Evolutionary conservation across 441 rosid genomes (phyloP).

Genomic region (Eruca vesicaria): DNA sequence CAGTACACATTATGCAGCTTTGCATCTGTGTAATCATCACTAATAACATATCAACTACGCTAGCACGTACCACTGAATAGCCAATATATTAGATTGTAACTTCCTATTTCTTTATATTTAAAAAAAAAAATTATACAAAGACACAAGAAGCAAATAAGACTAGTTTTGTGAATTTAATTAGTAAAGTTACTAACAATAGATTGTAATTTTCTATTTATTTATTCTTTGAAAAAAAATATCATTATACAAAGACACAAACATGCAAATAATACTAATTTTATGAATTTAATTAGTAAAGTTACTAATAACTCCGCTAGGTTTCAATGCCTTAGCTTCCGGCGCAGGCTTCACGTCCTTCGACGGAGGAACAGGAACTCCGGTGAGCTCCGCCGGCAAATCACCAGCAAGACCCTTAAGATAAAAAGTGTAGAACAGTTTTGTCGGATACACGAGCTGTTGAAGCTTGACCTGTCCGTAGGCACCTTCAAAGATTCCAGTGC

Average conservation of each 20-base stretch:
- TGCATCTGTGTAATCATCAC: not conserved
- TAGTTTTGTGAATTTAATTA: conserved; percentile 28
- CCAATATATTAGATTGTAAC: not conserved
- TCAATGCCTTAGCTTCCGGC: conserved; percentile 61
- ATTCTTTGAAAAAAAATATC: not conserved
- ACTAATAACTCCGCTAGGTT: conserved; percentile 43
- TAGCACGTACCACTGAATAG: not conserved
- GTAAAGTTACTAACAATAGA: conserved; percentile 47
- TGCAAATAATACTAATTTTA: not conserved
- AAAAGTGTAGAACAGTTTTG: conserved; percentile 82
- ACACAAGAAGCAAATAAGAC: not conserved
- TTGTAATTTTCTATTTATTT: not conserved
- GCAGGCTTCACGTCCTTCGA: conserved; percentile 54
- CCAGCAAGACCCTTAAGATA: conserved; percentile 61
- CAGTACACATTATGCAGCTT: not conserved
- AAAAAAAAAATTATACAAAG: not conserved
- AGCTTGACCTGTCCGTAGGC: conserved; percentile 74
- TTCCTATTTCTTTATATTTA: not conserved
- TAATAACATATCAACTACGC: not conserved
- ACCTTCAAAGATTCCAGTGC: conserved; percentile 70
- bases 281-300: conserved; percentile 52
- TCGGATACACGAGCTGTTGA: conserved; percentile 67
- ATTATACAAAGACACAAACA: not conserved
- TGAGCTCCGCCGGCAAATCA: conserved; percentile 60
- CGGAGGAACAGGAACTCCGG: conserved; percentile 54